These are phyloP conservation scores for Orbilia oligospora DNA, from an alignment of 2,329 filamentous ascomycete species.

Conservation along the genomic window DNA sequence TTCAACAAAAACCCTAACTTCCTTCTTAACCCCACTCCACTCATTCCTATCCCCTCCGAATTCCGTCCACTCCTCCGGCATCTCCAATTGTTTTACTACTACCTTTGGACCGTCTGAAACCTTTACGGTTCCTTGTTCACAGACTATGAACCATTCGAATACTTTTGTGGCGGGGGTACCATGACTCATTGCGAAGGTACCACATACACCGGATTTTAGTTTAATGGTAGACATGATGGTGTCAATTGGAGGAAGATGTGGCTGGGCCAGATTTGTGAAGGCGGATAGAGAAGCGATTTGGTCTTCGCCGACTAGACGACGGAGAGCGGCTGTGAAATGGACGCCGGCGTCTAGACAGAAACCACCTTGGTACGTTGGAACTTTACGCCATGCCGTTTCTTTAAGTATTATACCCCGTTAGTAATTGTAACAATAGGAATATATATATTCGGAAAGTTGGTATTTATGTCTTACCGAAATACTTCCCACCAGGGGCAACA, in stretches of 20 bases:
- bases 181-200: conserved; percentile 73
- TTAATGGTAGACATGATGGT: conserved; percentile 75
- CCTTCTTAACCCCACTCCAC: conserved; percentile 73
- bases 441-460: not conserved
- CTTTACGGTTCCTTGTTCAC: conserved; percentile 73
- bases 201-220: conserved; percentile 72
- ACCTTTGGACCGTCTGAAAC: conserved; percentile 69
- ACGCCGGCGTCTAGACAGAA: conserved; percentile 83
- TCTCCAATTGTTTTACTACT: conserved; percentile 65
- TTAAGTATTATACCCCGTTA: not conserved
- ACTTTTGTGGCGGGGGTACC: conserved; percentile 72
- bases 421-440: not conserved
- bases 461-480: conserved; percentile 65
- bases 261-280: conserved; percentile 72
- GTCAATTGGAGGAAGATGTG: conserved; percentile 76
- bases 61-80: conserved; percentile 67
- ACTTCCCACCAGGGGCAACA: conserved; percentile 70
- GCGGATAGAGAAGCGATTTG: conserved; percentile 71
- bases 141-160: conserved; percentile 73
- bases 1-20: conserved; percentile 75
- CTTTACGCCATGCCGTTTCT: conserved; percentile 75
- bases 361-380: conserved; percentile 79
- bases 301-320: conserved; percentile 72
- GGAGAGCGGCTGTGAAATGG: conserved; percentile 77
- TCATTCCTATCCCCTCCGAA: conserved; percentile 66